These are phyloP conservation scores for Phytophthora pini DNA, from an alignment of 352 stramenopile species.

Conservation along the genomic window DNA sequence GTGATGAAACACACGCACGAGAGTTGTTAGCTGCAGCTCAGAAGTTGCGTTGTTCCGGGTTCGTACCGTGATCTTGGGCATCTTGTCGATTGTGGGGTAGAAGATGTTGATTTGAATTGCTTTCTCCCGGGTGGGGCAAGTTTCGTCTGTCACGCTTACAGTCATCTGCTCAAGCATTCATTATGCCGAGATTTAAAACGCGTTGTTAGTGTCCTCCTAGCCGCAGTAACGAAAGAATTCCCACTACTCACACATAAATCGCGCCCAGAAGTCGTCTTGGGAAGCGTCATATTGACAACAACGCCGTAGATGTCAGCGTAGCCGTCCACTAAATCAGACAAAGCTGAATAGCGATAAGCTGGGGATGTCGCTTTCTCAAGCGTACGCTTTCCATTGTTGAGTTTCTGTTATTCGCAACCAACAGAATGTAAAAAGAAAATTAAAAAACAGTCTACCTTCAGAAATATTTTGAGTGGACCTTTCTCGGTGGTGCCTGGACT, in stretches of 20 bases:
- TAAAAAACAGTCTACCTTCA: too few species aligned
- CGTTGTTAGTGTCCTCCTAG: background rate
- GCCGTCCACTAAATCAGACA: slow-evolving; percentile 65
- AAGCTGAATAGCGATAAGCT: slow-evolving; percentile 64
- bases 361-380: slow-evolving; percentile 43
- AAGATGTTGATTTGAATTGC: slow-evolving; percentile 78
- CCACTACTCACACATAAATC: slow-evolving; percentile 69
- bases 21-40: background rate
- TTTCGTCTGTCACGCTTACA: slow-evolving; percentile 73
- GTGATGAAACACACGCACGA: background rate
- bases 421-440: background rate
- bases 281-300: slow-evolving; percentile 76
- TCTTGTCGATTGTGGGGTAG: slow-evolving; percentile 56
- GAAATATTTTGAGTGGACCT: slow-evolving; percentile 4
- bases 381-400: slow-evolving; percentile 52
- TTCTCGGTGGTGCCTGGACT: slow-evolving; percentile 14
- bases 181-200: background rate
- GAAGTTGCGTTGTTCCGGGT: background rate
- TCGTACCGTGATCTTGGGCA: slow-evolving; percentile 66
- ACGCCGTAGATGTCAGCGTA: slow-evolving; percentile 73
- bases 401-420: slow-evolving; percentile 12
- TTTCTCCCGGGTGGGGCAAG: slow-evolving; percentile 50
- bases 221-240: background rate
- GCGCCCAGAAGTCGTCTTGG: slow-evolving; percentile 61
- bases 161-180: slow-evolving; percentile 59